Conservation (phyloP, 495 filamentous ascomycete species). For the Xylaria sp. region DNA sequence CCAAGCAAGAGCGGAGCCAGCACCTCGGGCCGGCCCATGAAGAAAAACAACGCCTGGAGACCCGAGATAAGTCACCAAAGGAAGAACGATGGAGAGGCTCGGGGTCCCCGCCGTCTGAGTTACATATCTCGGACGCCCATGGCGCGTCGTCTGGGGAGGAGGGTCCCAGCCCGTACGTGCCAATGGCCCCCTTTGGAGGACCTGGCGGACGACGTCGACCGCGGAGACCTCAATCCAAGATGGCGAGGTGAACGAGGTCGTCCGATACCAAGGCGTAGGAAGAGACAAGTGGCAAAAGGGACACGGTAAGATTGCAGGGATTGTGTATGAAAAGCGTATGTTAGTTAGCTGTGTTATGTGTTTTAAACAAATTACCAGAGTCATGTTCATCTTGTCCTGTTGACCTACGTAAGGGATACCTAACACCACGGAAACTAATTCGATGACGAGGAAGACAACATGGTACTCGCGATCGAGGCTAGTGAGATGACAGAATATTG, state of each 20-base stretch:
- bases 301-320: not conserved
- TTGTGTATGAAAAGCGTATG: not conserved
- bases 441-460: not conserved
- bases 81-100: not conserved
- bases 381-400: not conserved
- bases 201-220: constrained; percentile 14
- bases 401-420: not conserved
- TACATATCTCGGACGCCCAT: not conserved
- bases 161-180: not conserved
- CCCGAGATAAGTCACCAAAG: not conserved
- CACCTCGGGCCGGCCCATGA: not conserved
- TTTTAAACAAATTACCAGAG: not conserved
- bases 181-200: not conserved
- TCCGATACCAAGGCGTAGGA: not conserved
- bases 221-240: constrained; percentile 12
- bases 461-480: not conserved
- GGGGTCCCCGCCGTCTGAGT: not conserved
- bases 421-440: not conserved
- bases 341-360: not conserved
- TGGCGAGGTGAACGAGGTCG: not conserved
- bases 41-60: not conserved
- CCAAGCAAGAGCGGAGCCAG: not conserved
- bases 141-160: not conserved
- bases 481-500: not conserved
- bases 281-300: not conserved